phyloP scores from a whole-genome alignment of 495 filamentous ascomycete genomes.

The Aspergillus funiculosus region DNA sequence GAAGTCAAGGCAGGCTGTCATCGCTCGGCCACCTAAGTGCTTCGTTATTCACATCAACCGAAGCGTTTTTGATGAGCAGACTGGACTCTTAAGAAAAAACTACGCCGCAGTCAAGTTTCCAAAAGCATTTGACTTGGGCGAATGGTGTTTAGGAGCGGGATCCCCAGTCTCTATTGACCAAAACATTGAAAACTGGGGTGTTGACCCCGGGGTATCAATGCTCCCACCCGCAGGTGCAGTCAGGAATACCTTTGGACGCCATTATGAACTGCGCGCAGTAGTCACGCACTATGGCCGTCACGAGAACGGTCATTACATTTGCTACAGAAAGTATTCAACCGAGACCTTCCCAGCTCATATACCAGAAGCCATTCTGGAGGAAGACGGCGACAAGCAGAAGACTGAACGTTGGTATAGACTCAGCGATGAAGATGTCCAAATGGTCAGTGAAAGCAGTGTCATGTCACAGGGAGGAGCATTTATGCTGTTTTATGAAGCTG shows the following conservation, averaged over 20 bases:
- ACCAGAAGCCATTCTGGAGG: conserved; percentile 33
- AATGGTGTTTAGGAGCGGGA: conserved; percentile 66
- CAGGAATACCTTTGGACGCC: conserved; percentile 35
- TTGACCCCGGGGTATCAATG: conserved; percentile 63
- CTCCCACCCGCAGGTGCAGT: conserved; percentile 46
- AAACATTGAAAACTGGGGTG: conserved; percentile 57
- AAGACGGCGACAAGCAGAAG: conserved; percentile 35
- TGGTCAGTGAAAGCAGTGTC: conserved; percentile 66
- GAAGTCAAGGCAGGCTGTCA: conserved; percentile 83
- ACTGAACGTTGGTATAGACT: conserved; percentile 68
- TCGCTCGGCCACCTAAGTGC: conserved; percentile 72
- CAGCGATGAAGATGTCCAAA: conserved; percentile 76
- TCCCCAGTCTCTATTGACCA: conserved; percentile 23
- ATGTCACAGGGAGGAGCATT: conserved; percentile 79
- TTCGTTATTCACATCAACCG: conserved; percentile 86
- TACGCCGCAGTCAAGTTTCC: conserved; percentile 72
- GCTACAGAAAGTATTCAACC: conserved; percentile 65
- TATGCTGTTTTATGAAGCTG: conserved; percentile 89
- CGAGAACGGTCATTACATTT: conserved; percentile 94
- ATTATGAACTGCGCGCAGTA: conserved; percentile 77
- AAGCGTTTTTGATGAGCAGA: conserved; percentile 80
- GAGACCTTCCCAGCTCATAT: conserved; percentile 30
- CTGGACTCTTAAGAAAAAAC: conserved; percentile 75
- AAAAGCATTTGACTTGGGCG: conserved; percentile 60
- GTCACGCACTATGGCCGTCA: conserved; percentile 86